These are phyloP conservation scores for Breviolum minutum DNA, from an alignment of 73 alveolate genomes.

Conservation along the genomic window DNA sequence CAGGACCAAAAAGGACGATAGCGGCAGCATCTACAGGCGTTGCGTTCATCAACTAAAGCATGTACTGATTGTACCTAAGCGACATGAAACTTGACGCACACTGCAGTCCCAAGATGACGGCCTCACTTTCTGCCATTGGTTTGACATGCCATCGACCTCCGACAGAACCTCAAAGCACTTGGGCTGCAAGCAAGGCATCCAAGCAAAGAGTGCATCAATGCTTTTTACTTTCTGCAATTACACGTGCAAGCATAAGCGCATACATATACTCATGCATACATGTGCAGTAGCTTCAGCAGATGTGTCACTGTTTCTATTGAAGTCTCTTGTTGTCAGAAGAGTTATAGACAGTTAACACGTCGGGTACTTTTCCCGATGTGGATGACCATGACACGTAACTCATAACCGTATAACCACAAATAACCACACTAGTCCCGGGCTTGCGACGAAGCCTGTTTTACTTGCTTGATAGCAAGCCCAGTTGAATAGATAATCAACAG, in stretches of 20 bases:
- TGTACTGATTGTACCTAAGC: not conserved
- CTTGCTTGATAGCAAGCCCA: no score
- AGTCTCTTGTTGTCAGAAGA: not conserved
- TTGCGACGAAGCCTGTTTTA: no score
- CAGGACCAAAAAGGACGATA: no score
- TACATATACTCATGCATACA: no score
- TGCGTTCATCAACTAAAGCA: not conserved
- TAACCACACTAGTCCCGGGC: no score
- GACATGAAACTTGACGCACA: not conserved
- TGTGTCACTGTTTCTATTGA: not conserved
- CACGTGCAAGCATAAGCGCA: no score
- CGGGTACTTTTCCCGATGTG: no score
- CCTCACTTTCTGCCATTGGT: not conserved
- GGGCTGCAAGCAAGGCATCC: not conserved
- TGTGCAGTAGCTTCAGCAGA: not conserved
- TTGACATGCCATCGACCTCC: slow-evolving; percentile 85
- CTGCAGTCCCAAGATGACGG: not conserved
- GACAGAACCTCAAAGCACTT: slow-evolving; percentile 14
- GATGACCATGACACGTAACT: no score
- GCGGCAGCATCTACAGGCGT: not conserved
- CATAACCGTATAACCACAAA: no score
- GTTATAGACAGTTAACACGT: no score
- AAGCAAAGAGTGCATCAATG: not conserved
- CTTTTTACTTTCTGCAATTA: no score
- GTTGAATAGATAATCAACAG: no score